Percentiles rank a stretch among this genome's conserved stretches.
These are phyloP conservation scores for Zygosaccharomyces sapae DNA, from an alignment of 1,139 yeast genomes.

Conservation along the genomic window DNA sequence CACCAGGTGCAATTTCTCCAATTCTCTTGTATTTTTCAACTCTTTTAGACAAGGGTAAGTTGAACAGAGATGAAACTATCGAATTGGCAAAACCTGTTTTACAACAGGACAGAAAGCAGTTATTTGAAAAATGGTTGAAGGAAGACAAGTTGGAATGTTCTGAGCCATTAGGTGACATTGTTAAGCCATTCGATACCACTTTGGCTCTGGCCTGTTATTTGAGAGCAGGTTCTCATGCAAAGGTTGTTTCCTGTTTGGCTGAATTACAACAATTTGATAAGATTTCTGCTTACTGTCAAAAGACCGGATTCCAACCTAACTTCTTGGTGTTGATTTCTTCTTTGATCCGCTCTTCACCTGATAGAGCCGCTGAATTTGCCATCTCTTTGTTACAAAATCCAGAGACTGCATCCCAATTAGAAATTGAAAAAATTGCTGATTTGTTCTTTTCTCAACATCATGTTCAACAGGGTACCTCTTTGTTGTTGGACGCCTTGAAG, in stretches of 20 bases:
- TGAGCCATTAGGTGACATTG: slow-evolving; percentile 95
- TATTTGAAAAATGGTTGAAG: slow-evolving; percentile 93
- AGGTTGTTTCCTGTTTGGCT: slow-evolving; percentile 89
- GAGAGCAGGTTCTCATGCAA: slow-evolving; percentile 78
- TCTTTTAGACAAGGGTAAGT: slow-evolving; percentile 84
- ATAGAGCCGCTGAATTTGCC: slow-evolving; percentile 96
- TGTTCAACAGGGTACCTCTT: slow-evolving; percentile 98
- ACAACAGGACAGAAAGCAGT: slow-evolving; percentile 90
- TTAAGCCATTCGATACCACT: slow-evolving; percentile 79
- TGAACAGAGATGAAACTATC: slow-evolving; percentile 89
- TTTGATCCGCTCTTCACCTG: slow-evolving; percentile 90
- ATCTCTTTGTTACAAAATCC: slow-evolving; percentile 69
- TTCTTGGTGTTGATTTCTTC: slow-evolving; percentile 86
- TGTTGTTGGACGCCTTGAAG: slow-evolving; percentile 90
- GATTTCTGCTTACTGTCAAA: slow-evolving; percentile 88
- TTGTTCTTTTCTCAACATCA: slow-evolving; percentile 91
- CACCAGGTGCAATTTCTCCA: slow-evolving; percentile 94
- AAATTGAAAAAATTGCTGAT: slow-evolving; percentile 85
- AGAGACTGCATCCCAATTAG: slow-evolving; percentile 58
- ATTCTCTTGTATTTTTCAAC: slow-evolving; percentile 90
- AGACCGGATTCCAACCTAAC: slow-evolving; percentile 85
- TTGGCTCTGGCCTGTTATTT: slow-evolving; percentile 89
- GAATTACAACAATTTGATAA: slow-evolving; percentile 96
- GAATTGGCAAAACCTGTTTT: slow-evolving; percentile 94
- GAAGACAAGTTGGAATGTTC: slow-evolving; percentile 92